These are phyloP conservation scores for Aspergillus thermomutatus DNA, from an alignment of 2,329 filamentous ascomycete genomes.

Conservation along the genomic window DNA sequence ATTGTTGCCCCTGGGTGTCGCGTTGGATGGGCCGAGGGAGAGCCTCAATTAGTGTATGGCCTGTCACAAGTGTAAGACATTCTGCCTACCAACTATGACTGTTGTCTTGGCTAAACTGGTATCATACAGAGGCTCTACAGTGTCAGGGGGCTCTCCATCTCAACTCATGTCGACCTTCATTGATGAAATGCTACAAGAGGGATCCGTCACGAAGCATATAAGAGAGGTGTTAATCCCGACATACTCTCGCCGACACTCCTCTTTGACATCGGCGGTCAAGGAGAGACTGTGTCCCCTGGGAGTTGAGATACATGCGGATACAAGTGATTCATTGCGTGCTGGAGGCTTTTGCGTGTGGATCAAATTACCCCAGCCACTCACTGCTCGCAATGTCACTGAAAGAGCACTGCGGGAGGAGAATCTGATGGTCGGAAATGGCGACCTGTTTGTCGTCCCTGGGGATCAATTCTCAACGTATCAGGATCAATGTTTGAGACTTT, in stretches of 20 bases:
- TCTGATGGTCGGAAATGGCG: conserved; percentile 7
- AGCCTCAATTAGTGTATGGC: conserved; percentile 54
- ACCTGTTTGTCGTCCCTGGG: conserved; percentile 48
- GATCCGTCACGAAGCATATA: conserved; percentile 52
- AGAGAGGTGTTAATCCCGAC: conserved; percentile 36
- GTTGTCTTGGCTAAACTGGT: neutral
- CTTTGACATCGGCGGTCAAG: conserved; percentile 7
- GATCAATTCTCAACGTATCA: conserved; percentile 35
- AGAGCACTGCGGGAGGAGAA: conserved; percentile 5
- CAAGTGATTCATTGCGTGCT: neutral
- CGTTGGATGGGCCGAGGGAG: conserved; percentile 78
- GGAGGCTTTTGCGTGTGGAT: conserved; percentile 18
- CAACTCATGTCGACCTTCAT: conserved; percentile 56
- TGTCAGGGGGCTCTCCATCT: conserved; percentile 55
- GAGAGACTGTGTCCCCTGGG: conserved; percentile 10
- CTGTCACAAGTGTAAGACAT: conserved; percentile 52
- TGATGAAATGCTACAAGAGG: conserved; percentile 48
- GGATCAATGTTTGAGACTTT: conserved; percentile 9
- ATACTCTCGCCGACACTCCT: conserved; percentile 5
- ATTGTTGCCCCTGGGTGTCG: conserved; percentile 74
- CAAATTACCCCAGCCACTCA: conserved; percentile 8
- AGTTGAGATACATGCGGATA: conserved; percentile 8
- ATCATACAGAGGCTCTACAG: conserved; percentile 23
- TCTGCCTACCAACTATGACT: conserved; percentile 5
- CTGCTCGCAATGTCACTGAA: conserved; percentile 4